phyloP scores from a whole-genome alignment of 495 filamentous ascomycete species.

The Aspergillus coremiiformis region DNA sequence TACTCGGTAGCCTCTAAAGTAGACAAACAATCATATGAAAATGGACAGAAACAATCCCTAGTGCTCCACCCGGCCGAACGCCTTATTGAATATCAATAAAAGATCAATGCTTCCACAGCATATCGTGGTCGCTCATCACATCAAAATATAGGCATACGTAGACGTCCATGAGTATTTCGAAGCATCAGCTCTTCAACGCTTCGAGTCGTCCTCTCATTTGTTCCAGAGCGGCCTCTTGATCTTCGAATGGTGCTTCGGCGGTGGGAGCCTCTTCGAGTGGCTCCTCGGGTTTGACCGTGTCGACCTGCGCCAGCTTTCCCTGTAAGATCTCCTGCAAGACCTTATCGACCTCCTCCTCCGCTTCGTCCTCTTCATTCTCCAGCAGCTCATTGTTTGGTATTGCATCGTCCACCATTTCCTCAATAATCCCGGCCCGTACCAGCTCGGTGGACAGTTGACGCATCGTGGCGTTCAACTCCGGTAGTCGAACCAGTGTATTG shows the following conservation, averaged over 20 bases:
- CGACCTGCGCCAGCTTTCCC: constrained; percentile 67
- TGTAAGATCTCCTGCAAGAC: constrained; percentile 82
- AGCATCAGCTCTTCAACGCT: constrained; percentile 73
- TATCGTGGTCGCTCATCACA: neutral
- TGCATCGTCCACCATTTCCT: constrained; percentile 89
- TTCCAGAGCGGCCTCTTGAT: constrained; percentile 76
- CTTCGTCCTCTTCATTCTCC: constrained; percentile 83
- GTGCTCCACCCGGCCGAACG: constrained; percentile 13
- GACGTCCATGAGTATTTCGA: neutral
- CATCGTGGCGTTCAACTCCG: constrained; percentile 87
- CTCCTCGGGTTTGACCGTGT: constrained; percentile 44
- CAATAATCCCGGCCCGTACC: constrained; percentile 91
- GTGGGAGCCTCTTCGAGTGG: constrained; percentile 49
- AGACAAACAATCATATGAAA: neutral
- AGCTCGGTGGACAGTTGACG: constrained; percentile 78
- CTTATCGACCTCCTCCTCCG: constrained; percentile 86
- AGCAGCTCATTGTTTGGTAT: constrained; percentile 63
- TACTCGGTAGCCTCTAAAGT: constrained; percentile 7
- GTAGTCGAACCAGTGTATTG: constrained; percentile 74
- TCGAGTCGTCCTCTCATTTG: constrained; percentile 91
- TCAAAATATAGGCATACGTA: neutral
- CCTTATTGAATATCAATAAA: neutral
- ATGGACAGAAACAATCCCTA: constrained; percentile 4
- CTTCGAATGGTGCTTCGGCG: constrained; percentile 71
- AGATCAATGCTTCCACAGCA: neutral